Evolutionary conservation across 257 asterid genomes (phyloP).

Genomic region (Solanum lycopersicoides): DNA sequence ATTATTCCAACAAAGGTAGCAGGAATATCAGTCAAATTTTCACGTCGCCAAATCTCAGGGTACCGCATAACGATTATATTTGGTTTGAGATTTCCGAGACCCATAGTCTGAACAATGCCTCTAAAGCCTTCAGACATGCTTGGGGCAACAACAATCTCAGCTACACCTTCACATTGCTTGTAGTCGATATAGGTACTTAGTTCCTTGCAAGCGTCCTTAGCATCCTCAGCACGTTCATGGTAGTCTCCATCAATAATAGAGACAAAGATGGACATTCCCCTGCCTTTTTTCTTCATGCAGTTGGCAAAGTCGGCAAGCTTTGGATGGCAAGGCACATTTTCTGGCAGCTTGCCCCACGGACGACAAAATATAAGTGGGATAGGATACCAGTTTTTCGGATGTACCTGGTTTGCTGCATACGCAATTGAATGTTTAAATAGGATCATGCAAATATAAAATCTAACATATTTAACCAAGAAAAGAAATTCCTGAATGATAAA

Average conservation of each 20-base stretch:
- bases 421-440: not conserved
- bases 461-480: not conserved
- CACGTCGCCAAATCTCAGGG: slow-evolving; percentile 98
- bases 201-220: slow-evolving; percentile 82
- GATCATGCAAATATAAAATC: not conserved
- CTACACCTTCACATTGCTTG: slow-evolving; percentile 97
- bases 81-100: slow-evolving; percentile 95
- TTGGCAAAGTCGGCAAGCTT: slow-evolving; percentile 98
- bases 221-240: slow-evolving; percentile 87
- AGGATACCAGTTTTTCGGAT: slow-evolving; percentile 99
- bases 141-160: slow-evolving; percentile 93
- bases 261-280: slow-evolving; percentile 96
- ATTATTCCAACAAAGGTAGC: slow-evolving; percentile 85
- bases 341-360: slow-evolving; percentile 98
- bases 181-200: slow-evolving; percentile 85
- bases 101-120: slow-evolving; percentile 96
- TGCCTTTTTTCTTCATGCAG: slow-evolving; percentile 94
- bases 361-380: slow-evolving; percentile 95
- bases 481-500: not conserved
- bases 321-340: slow-evolving; percentile 97
- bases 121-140: slow-evolving; percentile 91
- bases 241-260: slow-evolving; percentile 94
- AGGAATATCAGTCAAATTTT: slow-evolving; percentile 77
- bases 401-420: slow-evolving; percentile 84
- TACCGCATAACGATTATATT: slow-evolving; percentile 90